Conservation (phyloP, 257 asterid genomes). For the Marsdenia floribunda region DNA sequence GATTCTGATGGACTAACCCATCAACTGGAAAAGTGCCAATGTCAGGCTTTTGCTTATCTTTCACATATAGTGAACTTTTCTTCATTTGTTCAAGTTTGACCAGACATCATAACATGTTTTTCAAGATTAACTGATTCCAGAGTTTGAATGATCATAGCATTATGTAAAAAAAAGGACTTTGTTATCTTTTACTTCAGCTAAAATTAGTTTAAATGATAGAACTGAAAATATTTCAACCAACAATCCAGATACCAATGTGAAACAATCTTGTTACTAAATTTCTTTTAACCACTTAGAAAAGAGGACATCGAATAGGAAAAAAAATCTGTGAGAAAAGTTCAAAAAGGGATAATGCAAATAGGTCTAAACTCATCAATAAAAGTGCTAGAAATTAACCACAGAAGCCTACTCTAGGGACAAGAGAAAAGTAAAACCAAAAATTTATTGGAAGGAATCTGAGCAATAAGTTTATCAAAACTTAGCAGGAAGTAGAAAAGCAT, state of each 20-base stretch:
- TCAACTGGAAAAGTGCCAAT: too few species aligned
- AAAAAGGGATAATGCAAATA: neutral
- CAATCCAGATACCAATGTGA: neutral
- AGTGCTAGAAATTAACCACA: neutral
- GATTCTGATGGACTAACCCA: too few species aligned
- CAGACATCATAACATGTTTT: too few species aligned
- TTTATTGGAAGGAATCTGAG: neutral
- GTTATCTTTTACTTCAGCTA: neutral
- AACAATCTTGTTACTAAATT: too few species aligned
- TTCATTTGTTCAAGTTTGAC: too few species aligned
- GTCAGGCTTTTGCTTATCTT: too few species aligned
- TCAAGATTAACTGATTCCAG: neutral
- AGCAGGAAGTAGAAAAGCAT: constrained; percentile 11
- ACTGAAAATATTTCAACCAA: neutral
- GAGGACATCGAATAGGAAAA: neutral
- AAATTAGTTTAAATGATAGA: neutral
- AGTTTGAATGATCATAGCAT: neutral
- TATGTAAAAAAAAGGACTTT: neutral
- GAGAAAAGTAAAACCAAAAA: constrained; percentile 2
- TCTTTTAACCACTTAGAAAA: neutral
- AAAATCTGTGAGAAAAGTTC: neutral
- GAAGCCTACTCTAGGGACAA: neutral
- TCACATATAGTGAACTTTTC: too few species aligned
- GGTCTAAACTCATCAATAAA: neutral
- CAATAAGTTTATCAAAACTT: neutral